phyloP scores from a whole-genome alignment of 2,329 filamentous ascomycete species.

The Phyllosticta capitalensis region DNA sequence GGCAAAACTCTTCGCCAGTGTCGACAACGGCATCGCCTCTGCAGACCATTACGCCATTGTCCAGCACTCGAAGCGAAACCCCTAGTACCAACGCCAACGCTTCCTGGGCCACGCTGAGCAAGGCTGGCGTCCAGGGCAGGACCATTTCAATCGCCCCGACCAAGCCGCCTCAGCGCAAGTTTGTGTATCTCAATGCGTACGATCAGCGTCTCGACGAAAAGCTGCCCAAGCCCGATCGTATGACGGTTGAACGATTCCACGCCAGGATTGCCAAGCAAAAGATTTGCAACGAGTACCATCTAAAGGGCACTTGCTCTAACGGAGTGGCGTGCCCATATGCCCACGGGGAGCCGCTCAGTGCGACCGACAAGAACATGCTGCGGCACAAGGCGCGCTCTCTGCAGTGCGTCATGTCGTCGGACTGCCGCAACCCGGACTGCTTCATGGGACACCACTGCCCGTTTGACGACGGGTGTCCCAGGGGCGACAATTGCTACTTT shows the following conservation, averaged over 20 bases:
- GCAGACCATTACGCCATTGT: conserved; percentile 13
- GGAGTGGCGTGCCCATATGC: conserved; percentile 26
- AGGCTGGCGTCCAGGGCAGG: conserved; percentile 70
- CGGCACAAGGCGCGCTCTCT: conserved; percentile 26
- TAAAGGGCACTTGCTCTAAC: conserved; percentile 24
- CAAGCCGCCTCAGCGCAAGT: conserved; percentile 22
- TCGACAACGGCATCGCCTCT: conserved; percentile 5
- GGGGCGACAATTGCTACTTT: conserved; percentile 24
- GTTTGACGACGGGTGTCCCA: conserved; percentile 20
- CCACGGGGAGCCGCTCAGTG: conserved; percentile 23
- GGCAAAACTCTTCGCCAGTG: conserved; percentile 11
- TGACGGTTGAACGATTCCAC: conserved; percentile 19
- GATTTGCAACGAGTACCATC: conserved; percentile 29
- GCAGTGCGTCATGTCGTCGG: conserved; percentile 17
- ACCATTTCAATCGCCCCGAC: conserved; percentile 50
- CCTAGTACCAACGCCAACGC: conserved; percentile 4
- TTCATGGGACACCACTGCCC: conserved; percentile 24
- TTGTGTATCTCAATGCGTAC: conserved; percentile 33
- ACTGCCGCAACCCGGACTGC: conserved; percentile 25
- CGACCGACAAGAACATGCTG: conserved; percentile 25
- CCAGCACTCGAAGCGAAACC: conserved; percentile 15
- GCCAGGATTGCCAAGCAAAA: conserved; percentile 22
- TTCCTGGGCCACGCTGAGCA: conserved; percentile 40
- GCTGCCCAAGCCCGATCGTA: conserved; percentile 22
- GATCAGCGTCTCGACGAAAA: conserved; percentile 34